These are phyloP conservation scores for Dalbergia cultrata DNA, from an alignment of 306 rosid species.

Conservation along the genomic window DNA sequence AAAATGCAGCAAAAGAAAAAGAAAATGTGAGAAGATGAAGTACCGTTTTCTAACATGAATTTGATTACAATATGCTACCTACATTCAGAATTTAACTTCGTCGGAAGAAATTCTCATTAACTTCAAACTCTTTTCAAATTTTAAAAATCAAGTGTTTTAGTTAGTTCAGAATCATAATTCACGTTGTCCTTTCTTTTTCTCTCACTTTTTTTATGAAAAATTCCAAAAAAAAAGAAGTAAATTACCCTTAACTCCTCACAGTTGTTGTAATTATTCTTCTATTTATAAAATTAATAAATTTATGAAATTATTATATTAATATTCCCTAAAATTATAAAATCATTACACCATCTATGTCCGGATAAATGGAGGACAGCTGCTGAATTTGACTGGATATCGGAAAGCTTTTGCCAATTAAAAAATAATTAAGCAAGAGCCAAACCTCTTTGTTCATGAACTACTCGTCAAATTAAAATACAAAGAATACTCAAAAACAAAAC, in stretches of 20 bases:
- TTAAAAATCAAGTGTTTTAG: neutral
- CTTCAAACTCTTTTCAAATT: neutral
- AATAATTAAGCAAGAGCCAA: neutral
- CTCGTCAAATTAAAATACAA: neutral
- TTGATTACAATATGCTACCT: neutral
- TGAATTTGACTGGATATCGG: too few species aligned
- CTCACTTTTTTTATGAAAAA: slow-evolving; percentile 25
- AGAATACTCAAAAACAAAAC: neutral
- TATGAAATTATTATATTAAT: too few species aligned
- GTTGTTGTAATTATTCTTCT: too few species aligned
- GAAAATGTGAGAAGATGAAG: slow-evolving; percentile 18
- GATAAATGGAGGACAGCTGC: too few species aligned
- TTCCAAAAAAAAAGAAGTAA: neutral
- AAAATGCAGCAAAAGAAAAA: slow-evolving; percentile 23
- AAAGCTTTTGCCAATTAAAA: too few species aligned
- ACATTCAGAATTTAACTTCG: neutral
- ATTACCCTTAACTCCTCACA: too few species aligned
- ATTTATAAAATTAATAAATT: too few species aligned
- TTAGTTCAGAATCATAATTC: slow-evolving; percentile 44
- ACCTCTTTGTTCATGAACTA: neutral
- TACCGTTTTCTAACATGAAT: neutral
- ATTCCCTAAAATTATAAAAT: too few species aligned
- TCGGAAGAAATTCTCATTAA: slow-evolving; percentile 6
- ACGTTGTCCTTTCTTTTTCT: neutral
- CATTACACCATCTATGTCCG: too few species aligned